These are phyloP conservation scores for Coemansia sp. DNA, from an alignment of 192 early-diverging fungal genomes.

Conservation along the genomic window DNA sequence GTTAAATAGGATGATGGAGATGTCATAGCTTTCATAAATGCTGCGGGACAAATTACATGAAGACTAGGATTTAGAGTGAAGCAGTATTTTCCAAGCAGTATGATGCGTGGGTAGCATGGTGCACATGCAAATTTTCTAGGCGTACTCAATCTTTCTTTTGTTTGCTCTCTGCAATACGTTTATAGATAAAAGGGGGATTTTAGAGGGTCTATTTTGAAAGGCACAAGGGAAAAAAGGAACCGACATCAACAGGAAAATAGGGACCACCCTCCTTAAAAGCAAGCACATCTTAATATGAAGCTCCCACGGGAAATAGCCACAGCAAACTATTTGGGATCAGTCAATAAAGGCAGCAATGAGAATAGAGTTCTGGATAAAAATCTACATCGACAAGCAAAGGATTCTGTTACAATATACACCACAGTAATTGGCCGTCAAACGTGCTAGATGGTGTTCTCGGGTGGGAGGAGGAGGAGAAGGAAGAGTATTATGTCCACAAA, in stretches of 20 bases:
- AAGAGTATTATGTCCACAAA: not conserved
- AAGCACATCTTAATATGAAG: not conserved
- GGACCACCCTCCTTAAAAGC: not conserved
- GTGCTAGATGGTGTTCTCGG: not conserved
- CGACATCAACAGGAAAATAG: not conserved
- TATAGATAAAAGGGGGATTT: not conserved
- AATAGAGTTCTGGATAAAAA: not conserved
- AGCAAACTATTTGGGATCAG: not conserved
- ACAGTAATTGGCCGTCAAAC: not conserved
- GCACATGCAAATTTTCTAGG: not conserved
- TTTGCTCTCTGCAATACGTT: not conserved
- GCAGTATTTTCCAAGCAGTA: constrained; percentile 6
- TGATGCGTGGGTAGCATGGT: constrained; percentile 1
- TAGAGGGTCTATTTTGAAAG: not conserved
- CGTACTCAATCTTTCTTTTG: not conserved
- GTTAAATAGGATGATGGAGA: not conserved
- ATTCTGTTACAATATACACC: not conserved
- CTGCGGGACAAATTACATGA: not conserved
- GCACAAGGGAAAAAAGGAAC: not conserved
- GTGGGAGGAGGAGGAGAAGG: not conserved
- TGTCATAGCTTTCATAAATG: not conserved
- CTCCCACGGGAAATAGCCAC: not conserved
- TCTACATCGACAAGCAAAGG: not conserved
- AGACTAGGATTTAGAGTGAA: not conserved
- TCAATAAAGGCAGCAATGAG: not conserved